Percentiles rank a stretch among this genome's conserved stretches.
Evolutionary conservation across 139 green algal species (phyloP).

Genomic region (Volvox africanus): DNA sequence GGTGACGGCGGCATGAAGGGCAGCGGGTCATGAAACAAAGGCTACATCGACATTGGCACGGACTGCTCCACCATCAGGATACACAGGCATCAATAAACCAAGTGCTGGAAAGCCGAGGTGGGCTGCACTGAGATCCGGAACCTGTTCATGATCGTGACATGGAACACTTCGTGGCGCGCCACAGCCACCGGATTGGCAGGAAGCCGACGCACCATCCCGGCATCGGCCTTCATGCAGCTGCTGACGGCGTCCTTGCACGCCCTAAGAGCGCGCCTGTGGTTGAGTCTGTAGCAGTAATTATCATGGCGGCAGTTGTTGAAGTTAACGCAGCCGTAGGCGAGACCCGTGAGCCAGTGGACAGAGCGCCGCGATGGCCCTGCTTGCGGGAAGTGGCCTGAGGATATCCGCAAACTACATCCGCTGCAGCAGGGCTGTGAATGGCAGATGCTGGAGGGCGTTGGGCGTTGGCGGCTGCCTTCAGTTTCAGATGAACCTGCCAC

Average conservation of each 20-base stretch:
- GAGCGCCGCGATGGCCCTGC: background rate
- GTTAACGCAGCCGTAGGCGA: background rate
- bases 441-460: background rate
- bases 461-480: background rate
- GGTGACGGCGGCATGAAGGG: background rate
- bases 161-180: too few relatives aligned
- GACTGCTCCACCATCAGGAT: background rate
- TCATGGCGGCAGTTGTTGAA: background rate
- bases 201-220: background rate
- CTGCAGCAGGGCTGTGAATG: too few relatives aligned
- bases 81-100: background rate
- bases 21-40: background rate
- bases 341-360: background rate
- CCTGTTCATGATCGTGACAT: background rate
- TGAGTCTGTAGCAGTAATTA: background rate
- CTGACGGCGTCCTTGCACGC: too few relatives aligned
- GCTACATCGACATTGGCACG: too few relatives aligned
- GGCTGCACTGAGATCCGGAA: background rate
- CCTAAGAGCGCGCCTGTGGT: background rate
- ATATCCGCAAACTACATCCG: background rate
- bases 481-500: background rate
- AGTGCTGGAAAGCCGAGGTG: background rate
- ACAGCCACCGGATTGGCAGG: background rate
- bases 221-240: background rate
- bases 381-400: background rate